These are phyloP conservation scores for Sicyos baderoa DNA, from an alignment of 306 rosid species.

Conservation along the genomic window DNA sequence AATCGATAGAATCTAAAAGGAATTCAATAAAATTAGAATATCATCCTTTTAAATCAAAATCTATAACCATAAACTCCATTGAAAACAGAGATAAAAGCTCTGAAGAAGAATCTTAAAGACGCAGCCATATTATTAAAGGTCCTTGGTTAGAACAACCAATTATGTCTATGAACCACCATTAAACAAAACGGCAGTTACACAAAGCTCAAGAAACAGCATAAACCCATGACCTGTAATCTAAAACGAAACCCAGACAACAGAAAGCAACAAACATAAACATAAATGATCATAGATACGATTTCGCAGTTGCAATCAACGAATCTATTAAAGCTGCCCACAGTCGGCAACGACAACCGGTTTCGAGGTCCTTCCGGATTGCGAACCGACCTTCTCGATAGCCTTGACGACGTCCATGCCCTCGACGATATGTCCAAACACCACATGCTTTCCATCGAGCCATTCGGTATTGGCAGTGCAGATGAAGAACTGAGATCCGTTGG, in stretches of 20 bases:
- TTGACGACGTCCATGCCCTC: conserved; percentile 61
- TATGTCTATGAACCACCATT: neutral
- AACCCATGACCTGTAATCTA: conserved; percentile 6
- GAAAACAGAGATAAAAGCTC: no score
- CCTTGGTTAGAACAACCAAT: neutral
- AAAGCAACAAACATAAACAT: conserved; percentile 12
- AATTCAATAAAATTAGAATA: no score
- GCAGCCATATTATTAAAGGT: conserved; percentile 8
- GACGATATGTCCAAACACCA: conserved; percentile 67
- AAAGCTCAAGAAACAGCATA: neutral
- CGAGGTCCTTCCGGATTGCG: conserved; percentile 46
- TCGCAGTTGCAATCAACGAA: neutral
- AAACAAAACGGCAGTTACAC: neutral
- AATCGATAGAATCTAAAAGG: neutral
- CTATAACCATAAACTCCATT: no score
- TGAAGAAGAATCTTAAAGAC: no score
- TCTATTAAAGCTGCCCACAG: conserved; percentile 73
- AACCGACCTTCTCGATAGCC: conserved; percentile 64
- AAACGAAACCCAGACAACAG: neutral
- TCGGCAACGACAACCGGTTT: conserved; percentile 57
- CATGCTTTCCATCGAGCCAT: conserved; percentile 95
- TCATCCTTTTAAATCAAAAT: no score
- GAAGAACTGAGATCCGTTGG: conserved; percentile 96
- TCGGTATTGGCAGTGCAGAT: conserved; percentile 69
- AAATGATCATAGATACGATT: conserved; percentile 8